Percentiles rank a stretch among this genome's conserved stretches.
Evolutionary conservation across 83 land plant species (phyloP).

Genomic region (Thuja plicata): DNA sequence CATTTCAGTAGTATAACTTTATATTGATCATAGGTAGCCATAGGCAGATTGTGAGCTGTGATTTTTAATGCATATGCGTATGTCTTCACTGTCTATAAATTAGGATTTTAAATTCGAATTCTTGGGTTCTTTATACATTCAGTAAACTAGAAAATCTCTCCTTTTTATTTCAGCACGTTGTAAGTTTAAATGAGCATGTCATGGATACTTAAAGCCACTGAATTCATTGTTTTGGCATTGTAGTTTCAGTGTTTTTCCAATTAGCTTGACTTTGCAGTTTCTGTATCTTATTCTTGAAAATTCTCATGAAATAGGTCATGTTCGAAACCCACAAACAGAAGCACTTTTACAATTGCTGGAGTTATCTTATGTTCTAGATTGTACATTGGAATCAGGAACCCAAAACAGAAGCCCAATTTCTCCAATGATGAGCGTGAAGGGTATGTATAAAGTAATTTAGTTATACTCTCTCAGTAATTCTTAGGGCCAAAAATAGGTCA

Average conservation of each 20-base stretch:
- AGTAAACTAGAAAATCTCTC: background rate
- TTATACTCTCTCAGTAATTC: background rate
- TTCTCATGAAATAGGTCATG: slow-evolving; percentile 41
- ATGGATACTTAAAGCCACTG: background rate
- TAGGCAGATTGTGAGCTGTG: background rate
- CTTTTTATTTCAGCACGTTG: background rate
- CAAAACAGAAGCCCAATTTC: background rate
- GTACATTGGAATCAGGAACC: background rate
- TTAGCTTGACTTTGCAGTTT: background rate
- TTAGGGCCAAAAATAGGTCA: background rate
- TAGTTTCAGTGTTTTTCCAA: background rate
- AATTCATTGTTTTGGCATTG: background rate
- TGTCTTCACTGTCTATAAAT: background rate
- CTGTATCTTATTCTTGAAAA: background rate
- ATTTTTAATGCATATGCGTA: background rate
- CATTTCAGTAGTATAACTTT: background rate
- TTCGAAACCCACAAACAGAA: slow-evolving; percentile 83
- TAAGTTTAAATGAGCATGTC: background rate
- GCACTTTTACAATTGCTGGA: slow-evolving; percentile 64
- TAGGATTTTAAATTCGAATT: background rate
- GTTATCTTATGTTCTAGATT: slow-evolving; percentile 72
- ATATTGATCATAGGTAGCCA: background rate
- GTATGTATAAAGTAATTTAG: background rate
- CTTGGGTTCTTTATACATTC: background rate
- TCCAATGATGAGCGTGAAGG: background rate